These are phyloP conservation scores for Cyberlindnera saturnus DNA, from an alignment of 805 yeast species.

Conservation along the genomic window DNA sequence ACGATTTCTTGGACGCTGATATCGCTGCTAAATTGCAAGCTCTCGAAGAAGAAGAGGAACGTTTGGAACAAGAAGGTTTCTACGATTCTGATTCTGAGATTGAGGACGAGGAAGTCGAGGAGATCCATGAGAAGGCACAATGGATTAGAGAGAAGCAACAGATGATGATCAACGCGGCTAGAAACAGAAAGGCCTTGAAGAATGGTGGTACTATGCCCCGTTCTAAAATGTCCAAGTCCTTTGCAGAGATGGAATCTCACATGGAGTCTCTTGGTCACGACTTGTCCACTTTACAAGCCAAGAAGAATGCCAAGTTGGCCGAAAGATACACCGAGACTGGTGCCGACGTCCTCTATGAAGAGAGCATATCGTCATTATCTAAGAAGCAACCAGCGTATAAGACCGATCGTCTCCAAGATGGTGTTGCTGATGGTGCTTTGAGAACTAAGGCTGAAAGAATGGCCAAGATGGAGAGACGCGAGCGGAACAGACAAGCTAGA, in stretches of 20 bases:
- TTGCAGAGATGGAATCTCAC: slow-evolving; percentile 78
- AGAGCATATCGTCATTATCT: slow-evolving; percentile 19
- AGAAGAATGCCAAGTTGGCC: slow-evolving; percentile 34
- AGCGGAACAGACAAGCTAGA: slow-evolving; percentile 86
- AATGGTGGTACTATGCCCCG: slow-evolving; percentile 87
- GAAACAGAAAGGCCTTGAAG: slow-evolving; percentile 81
- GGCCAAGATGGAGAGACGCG: slow-evolving; percentile 86
- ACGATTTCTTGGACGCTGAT: slow-evolving; percentile 95
- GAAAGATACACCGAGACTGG: slow-evolving; percentile 50
- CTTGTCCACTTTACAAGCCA: slow-evolving; percentile 55
- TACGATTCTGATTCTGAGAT: slow-evolving; percentile 79
- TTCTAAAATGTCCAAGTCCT: slow-evolving; percentile 74
- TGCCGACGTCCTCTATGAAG: slow-evolving; percentile 47
- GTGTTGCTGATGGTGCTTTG: slow-evolving; percentile 74
- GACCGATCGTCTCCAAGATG: slow-evolving; percentile 78
- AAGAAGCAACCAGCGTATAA: slow-evolving; percentile 40
- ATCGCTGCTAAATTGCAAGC: slow-evolving; percentile 91
- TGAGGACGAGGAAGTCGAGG: slow-evolving; percentile 63
- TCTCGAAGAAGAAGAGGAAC: slow-evolving; percentile 94
- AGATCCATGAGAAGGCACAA: slow-evolving; percentile 75
- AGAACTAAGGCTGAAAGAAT: slow-evolving; percentile 83
- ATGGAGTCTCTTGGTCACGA: slow-evolving; percentile 90
- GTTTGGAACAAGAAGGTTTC: slow-evolving; percentile 89
- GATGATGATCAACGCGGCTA: slow-evolving; percentile 82
- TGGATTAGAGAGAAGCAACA: slow-evolving; percentile 97